phyloP scores from a whole-genome alignment of 2,329 filamentous ascomycete genomes.

The Ophiocordyceps camponoti-leonardi region DNA sequence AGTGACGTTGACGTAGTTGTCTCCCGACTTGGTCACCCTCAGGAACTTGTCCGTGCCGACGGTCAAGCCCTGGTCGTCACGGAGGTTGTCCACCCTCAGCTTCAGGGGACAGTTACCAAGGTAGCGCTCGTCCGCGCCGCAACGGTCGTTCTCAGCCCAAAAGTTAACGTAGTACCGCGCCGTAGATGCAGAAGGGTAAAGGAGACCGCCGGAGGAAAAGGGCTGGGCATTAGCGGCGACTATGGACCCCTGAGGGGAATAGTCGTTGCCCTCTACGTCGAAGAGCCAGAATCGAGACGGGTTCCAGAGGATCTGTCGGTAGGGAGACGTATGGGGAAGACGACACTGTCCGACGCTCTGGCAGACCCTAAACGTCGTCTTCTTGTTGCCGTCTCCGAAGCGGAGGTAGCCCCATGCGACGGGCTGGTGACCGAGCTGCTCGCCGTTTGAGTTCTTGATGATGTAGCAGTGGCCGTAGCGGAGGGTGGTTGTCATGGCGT shows the following conservation, averaged over 20 bases:
- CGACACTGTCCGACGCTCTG: background rate
- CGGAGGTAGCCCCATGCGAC: background rate
- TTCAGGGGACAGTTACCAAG: background rate
- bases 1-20: background rate
- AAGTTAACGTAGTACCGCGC: background rate
- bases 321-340: background rate
- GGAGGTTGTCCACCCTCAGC: background rate
- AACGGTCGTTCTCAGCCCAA: background rate
- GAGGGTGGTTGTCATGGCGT: background rate
- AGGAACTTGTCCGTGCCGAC: background rate
- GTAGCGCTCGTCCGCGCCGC: background rate
- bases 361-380: background rate
- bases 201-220: background rate
- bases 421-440: background rate
- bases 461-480: background rate
- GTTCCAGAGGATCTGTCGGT: background rate
- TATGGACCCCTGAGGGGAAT: background rate
- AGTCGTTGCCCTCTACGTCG: background rate
- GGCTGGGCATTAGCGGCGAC: background rate
- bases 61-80: background rate
- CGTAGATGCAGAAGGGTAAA: background rate
- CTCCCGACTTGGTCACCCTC: background rate
- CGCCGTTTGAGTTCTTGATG: background rate
- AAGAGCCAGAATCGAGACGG: background rate
- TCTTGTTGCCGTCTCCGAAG: background rate